phyloP scores from a whole-genome alignment of 2,329 filamentous ascomycete species.

The Aspergillus puulaauensis region DNA sequence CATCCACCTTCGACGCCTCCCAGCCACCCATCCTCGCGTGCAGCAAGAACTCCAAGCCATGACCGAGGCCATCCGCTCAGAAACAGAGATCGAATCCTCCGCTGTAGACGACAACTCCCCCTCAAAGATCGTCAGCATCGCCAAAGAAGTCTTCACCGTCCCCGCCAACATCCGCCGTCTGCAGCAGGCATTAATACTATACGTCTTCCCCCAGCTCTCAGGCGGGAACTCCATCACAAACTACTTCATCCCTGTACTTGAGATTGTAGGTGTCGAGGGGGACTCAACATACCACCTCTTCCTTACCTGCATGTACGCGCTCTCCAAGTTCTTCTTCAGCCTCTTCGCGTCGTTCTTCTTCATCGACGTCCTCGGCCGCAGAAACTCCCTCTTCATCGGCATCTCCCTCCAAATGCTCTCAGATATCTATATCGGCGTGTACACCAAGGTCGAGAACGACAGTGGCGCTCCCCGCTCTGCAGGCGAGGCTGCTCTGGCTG shows the following conservation, averaged over 20 bases:
- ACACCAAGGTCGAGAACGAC: constrained; percentile 14
- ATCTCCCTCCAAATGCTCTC: constrained; percentile 41
- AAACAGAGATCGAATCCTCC: too few relatives aligned
- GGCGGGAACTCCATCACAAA: constrained; percentile 41
- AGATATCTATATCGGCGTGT: constrained; percentile 34
- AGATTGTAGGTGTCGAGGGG: not conserved
- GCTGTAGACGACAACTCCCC: too few relatives aligned
- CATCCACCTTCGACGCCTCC: not conserved
- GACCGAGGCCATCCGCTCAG: too few relatives aligned
- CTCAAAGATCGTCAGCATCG: constrained; percentile 4
- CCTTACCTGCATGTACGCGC: constrained; percentile 41
- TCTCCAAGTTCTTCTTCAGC: constrained; percentile 45
- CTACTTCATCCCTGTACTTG: not conserved
- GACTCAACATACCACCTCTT: constrained; percentile 30
- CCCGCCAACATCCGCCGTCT: constrained; percentile 40
- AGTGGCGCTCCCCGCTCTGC: constrained; percentile 18
- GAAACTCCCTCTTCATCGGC: constrained; percentile 38
- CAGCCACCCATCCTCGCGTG: not conserved
- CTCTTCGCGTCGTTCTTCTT: constrained; percentile 46
- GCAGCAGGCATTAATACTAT: constrained; percentile 37
- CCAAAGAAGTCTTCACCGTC: constrained; percentile 38
- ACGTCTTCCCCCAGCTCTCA: constrained; percentile 43
- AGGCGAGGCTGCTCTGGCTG: constrained; percentile 39
- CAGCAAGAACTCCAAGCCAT: not conserved
- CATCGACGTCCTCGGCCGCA: constrained; percentile 44